Evolutionary conservation across 1,284 basidiomycete genomes (phyloP).

Genomic region (Leccinum subspadiceum): DNA sequence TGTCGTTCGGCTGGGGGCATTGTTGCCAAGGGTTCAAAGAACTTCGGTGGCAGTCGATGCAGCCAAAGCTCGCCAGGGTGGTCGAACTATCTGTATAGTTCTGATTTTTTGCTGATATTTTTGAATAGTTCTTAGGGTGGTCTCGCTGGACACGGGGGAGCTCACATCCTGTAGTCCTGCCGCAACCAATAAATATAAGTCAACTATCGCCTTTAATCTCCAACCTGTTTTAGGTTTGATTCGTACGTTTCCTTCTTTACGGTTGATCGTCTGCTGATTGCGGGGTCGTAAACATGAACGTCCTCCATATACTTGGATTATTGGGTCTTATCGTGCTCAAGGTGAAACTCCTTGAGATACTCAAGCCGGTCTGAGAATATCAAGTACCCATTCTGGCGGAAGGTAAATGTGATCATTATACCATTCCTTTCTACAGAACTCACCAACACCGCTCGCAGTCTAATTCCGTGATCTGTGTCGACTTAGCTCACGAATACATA

Average conservation of each 20-base stretch:
- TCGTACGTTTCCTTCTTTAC: slow-evolving; percentile 14
- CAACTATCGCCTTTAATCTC: slow-evolving; percentile 39
- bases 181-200: slow-evolving; percentile 25
- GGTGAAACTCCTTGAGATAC: slow-evolving; percentile 50
- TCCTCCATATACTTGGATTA: slow-evolving; percentile 64
- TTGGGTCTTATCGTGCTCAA: slow-evolving; percentile 51
- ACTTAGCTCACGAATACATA: slow-evolving; percentile 77
- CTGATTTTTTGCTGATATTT: neutral
- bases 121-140: slow-evolving; percentile 33
- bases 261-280: slow-evolving; percentile 1
- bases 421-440: neutral
- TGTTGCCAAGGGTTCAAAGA: slow-evolving; percentile 15
- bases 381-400: slow-evolving; percentile 44
- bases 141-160: slow-evolving; percentile 36
- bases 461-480: slow-evolving; percentile 62
- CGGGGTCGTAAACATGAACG: slow-evolving; percentile 45
- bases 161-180: slow-evolving; percentile 9
- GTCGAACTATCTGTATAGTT: neutral
- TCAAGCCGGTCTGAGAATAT: slow-evolving; percentile 47
- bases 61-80: slow-evolving; percentile 45
- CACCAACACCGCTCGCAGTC: slow-evolving; percentile 39
- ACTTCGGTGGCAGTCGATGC: slow-evolving; percentile 24
- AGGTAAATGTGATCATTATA: slow-evolving; percentile 36
- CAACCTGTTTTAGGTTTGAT: slow-evolving; percentile 15
- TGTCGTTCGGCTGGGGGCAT: slow-evolving; percentile 14